Evolutionary conservation across 225 moss, liverwort and hornwort species (phyloP), one percentile per base, ranked within the genome.

Genomic region (Thuidium tamariscinum): DNA sequence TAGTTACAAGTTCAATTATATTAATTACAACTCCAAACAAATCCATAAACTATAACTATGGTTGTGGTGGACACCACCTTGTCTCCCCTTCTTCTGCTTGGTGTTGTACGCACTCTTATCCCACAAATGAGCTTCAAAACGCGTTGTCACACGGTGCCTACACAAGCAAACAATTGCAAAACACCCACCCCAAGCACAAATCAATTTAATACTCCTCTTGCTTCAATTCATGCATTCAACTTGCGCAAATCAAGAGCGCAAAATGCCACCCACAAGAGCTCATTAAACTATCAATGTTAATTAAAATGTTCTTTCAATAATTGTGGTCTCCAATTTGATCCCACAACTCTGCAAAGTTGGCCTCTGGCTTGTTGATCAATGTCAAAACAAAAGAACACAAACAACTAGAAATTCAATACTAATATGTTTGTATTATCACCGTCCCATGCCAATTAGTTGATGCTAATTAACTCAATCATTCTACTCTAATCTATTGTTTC

Each of bases 81-180:
- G 93, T 65, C 51, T 82, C 23, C 91, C 92, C 55, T 89, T 92
- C 39, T 84, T 87, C 17, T 85, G 86, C 26, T 85, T 91, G 36
- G 18, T 27, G 36, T 91, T 93, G 12, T 72, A 87, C 16, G 89
- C 79, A 63, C 19, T 37, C 14, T 93, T 92, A 26, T 93, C 93
- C 92, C 92, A 93, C 65, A 93, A 88, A 86, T 93, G 92, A 56
- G 92, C 90, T 82, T 93, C 90, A 62, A 82, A 93, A 17, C 92
- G 92, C 5, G 59, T 49, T 8, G 83, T 92, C 42, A 82, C 66
- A 19, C 91, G 64, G 26, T 93, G 92, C 16, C 90, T 92, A 3
- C 42, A n/a, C 25, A 63, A 52, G 21, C 27, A 15, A 29, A n/a
- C n/a, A n/a, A n/a, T n/a, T n/a, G 57, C 52, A 74, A 44, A 60